phyloP scores from a whole-genome alignment of 441 rosid species.

The Pelargonium fulgidum region DNA sequence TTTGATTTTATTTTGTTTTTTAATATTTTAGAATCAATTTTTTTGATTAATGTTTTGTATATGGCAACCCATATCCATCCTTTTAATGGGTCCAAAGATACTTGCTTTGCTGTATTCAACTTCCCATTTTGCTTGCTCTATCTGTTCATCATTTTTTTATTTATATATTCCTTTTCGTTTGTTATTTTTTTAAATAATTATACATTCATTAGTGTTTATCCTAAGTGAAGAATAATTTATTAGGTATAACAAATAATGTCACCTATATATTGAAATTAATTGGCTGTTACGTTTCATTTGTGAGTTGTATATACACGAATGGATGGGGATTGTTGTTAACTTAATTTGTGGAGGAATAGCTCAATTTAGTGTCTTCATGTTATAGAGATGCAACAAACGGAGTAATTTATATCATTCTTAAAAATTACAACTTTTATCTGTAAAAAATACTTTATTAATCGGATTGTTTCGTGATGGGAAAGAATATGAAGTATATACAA shows the following conservation, averaged over 20 bases:
- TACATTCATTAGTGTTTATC: neutral
- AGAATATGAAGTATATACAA: no score
- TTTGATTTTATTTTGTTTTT: neutral
- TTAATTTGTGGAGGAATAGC: no score
- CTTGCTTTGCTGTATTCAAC: constrained; percentile 29
- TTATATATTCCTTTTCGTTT: constrained; percentile 21
- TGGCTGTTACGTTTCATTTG: no score
- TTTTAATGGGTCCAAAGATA: constrained; percentile 19
- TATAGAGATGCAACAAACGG: no score
- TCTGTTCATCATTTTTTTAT: constrained; percentile 14
- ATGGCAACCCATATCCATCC: neutral
- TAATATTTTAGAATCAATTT: neutral
- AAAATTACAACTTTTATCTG: no score
- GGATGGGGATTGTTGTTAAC: no score
- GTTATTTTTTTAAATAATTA: neutral
- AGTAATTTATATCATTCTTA: no score
- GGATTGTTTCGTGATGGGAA: no score
- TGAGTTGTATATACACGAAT: no score
- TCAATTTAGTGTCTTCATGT: no score
- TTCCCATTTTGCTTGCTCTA: constrained; percentile 12
- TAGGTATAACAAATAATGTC: neutral
- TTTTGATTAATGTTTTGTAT: neutral
- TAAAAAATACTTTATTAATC: no score
- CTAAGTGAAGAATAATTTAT: neutral
- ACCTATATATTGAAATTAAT: no score